A percentile compares a stretch with the other conserved stretches of the same genome.
Evolutionary conservation across 352 stramenopile species (phyloP).

Genomic region (Globisporangium cederbergense): DNA sequence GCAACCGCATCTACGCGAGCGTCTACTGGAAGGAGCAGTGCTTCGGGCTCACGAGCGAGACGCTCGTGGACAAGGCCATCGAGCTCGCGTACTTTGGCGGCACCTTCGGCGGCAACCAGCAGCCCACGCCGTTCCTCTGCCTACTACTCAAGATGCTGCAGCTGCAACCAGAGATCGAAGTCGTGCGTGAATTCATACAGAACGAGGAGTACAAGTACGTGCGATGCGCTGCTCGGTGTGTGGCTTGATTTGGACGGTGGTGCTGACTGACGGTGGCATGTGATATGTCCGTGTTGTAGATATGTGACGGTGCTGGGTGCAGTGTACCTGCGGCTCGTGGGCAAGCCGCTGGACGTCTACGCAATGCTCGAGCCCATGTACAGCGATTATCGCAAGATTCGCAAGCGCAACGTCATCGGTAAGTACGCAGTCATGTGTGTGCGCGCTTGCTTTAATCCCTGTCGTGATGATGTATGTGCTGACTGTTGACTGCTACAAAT

Average conservation of each 20-base stretch:
- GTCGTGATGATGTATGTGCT: neutral
- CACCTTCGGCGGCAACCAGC: slow-evolving; percentile 93
- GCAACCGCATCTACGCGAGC: slow-evolving; percentile 94
- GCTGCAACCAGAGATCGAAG: slow-evolving; percentile 95
- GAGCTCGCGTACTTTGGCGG: slow-evolving; percentile 92
- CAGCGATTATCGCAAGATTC: slow-evolving; percentile 95
- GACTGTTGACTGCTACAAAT: neutral
- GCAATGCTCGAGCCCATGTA: slow-evolving; percentile 94
- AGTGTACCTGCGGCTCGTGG: slow-evolving; percentile 96
- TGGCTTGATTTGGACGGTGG: neutral
- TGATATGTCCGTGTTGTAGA: slow-evolving; percentile 15
- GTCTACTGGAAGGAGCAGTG: slow-evolving; percentile 98
- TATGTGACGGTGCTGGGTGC: slow-evolving; percentile 95
- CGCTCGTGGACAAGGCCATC: slow-evolving; percentile 96
- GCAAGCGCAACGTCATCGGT: slow-evolving; percentile 78
- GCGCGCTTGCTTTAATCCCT: neutral
- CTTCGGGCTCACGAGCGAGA: slow-evolving; percentile 95
- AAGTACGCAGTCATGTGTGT: slow-evolving; percentile 13
- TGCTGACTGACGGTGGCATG: neutral
- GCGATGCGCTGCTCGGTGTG: neutral
- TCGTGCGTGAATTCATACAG: slow-evolving; percentile 92
- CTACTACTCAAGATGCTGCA: slow-evolving; percentile 98
- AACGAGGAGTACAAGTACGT: slow-evolving; percentile 97
- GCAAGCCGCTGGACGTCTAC: slow-evolving; percentile 91
- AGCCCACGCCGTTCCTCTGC: slow-evolving; percentile 97